Evolutionary conservation across 2,329 filamentous ascomycete species (phyloP), one percentile per base, ranked within the genome.

Genomic region (Cercospora berteroae): DNA sequence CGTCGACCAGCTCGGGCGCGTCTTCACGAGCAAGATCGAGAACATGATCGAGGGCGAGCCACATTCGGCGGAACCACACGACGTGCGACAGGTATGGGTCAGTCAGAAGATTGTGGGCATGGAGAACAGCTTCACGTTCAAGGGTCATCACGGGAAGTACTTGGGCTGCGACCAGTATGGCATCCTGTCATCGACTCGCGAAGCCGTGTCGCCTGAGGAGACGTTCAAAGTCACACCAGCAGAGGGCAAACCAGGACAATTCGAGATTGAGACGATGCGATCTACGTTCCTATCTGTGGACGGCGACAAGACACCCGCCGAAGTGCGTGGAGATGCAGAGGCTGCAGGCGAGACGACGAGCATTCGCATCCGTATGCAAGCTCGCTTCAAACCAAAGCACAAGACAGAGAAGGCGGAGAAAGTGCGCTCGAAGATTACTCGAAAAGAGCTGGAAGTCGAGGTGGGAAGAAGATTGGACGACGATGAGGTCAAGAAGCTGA

Each of bases 31-130:
- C 73, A 82, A 85, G 13, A 82, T 99, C 60, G 93, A 96, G 82
- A 97, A 98, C 77, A 89, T 97, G 39, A 86, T 97, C 68, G 94
- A 97, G 66, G 88, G 84, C 27, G 90, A 96, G 77, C 87, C 92
- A 3, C 79, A 85, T n/a, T 97, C 89, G 5, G 93, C 94, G 8
- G 95, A 99, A 81, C 95, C 95, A 60, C 94, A 97, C 79, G 94
- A 98, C 78, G 94, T 98, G 68, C 85, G 94, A 68, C 94, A 97
- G 82, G 95, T 99, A 16, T 99, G 94, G 92, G 88, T 98, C 71
- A 93, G 92, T 68, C 96, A 91, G 73, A 87, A 86, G 72, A 89
- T 97, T 12, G 87, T 90, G 0, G 94, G 94, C 3, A 94, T 91
- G 1, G 92, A 96, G 70, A 85, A 86, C 36, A 73, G 71, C 3